These are phyloP conservation scores for Naganishia vaughanmartiniae DNA, from an alignment of 768 basidiomycete genomes.

Conservation along the genomic window DNA sequence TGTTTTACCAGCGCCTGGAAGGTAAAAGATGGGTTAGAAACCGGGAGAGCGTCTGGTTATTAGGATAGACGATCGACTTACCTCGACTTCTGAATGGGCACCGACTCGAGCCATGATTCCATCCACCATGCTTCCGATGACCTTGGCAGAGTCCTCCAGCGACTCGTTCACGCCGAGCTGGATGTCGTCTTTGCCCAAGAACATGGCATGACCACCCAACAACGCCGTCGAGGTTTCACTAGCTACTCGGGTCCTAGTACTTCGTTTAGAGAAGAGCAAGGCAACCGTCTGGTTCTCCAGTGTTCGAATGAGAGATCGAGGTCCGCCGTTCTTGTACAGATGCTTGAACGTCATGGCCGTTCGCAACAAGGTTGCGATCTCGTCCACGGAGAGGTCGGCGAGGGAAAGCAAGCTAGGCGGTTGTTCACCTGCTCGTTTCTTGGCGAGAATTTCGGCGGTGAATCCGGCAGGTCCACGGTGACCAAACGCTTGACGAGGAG, in stretches of 20 bases:
- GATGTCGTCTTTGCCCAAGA: conserved; percentile 83
- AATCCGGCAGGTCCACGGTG: neutral
- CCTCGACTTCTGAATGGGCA: conserved; percentile 88
- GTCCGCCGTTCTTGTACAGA: conserved; percentile 38
- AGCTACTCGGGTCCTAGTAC: conserved; percentile 83
- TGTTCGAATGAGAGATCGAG: conserved; percentile 19
- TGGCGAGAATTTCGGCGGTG: conserved; percentile 5
- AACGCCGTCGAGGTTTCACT: conserved; percentile 76
- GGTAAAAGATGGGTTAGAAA: neutral
- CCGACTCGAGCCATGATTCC: conserved; percentile 97
- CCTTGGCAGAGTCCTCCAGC: conserved; percentile 74
- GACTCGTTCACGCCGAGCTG: conserved; percentile 95
- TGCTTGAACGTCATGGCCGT: conserved; percentile 60
- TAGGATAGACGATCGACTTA: conserved; percentile 48
- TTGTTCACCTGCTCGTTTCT: conserved; percentile 10
- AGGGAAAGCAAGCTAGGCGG: conserved; percentile 72
- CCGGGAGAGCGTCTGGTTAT: neutral
- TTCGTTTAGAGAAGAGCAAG: conserved; percentile 86
- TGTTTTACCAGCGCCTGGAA: conserved; percentile 84
- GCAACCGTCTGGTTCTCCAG: conserved; percentile 72
- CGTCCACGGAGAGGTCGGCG: conserved; percentile 75
- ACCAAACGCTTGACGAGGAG: neutral
- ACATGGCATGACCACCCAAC: conserved; percentile 84
- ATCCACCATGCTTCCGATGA: conserved; percentile 91
- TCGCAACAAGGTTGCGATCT: conserved; percentile 66